These are phyloP conservation scores for Debaryomycetaceae sp. DNA, from an alignment of 1,139 yeast species.

Conservation along the genomic window DNA sequence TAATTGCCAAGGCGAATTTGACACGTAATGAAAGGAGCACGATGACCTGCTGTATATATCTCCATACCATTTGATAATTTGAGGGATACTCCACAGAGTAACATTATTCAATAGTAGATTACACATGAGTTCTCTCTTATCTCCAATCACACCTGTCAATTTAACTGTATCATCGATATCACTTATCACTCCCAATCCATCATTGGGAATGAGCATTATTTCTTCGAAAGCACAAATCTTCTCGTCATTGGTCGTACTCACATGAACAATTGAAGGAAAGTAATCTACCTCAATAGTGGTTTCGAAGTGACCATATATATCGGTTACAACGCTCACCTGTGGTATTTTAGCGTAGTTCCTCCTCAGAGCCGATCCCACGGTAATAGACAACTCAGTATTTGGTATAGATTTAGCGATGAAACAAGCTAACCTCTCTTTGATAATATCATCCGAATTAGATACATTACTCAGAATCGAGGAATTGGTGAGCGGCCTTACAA, in stretches of 20 bases:
- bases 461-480: constrained; percentile 4
- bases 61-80: constrained; percentile 69
- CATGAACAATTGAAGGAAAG: constrained; percentile 49
- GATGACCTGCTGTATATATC: constrained; percentile 33
- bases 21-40: constrained; percentile 80
- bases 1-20: constrained; percentile 93
- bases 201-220: constrained; percentile 35
- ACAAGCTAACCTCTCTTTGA: constrained; percentile 55
- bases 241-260: constrained; percentile 40
- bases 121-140: constrained; percentile 75
- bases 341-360: constrained; percentile 16
- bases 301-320: constrained; percentile 58
- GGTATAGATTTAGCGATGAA: constrained; percentile 61
- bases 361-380: constrained; percentile 44
- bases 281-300: constrained; percentile 48
- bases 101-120: constrained; percentile 70
- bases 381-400: constrained; percentile 47
- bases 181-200: constrained; percentile 73
- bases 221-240: constrained; percentile 46
- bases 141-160: constrained; percentile 84
- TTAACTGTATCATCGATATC: constrained; percentile 96
- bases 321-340: constrained; percentile 40
- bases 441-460: constrained; percentile 28
- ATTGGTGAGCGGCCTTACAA: constrained; percentile 4
- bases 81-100: constrained; percentile 64